These are phyloP conservation scores for Vitis amurensis DNA, from an alignment of 164 flowering plant species.

Conservation along the genomic window DNA sequence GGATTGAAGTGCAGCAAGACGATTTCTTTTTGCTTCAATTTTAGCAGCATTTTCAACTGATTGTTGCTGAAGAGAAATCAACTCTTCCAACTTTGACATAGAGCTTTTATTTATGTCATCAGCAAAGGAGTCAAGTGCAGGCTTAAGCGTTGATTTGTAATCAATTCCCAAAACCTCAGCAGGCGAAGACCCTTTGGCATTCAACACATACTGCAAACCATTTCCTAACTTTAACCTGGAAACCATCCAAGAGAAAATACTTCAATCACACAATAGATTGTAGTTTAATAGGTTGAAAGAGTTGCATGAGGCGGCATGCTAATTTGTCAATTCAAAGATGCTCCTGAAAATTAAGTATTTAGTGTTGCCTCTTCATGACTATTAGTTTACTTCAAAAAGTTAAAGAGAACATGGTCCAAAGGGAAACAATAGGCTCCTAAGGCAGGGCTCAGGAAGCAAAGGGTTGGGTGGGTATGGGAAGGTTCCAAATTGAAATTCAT, in stretches of 20 bases:
- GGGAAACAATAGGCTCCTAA: no score
- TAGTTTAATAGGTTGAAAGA: background rate
- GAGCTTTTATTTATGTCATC: slow-evolving; percentile 26
- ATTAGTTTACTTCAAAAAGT: no score
- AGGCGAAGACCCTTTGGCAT: slow-evolving; percentile 62
- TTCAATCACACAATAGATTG: background rate
- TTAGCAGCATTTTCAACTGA: slow-evolving; percentile 47
- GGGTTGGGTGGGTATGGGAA: no score
- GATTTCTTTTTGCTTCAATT: slow-evolving; percentile 57
- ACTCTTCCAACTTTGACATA: slow-evolving; percentile 25
- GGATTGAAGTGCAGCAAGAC: slow-evolving; percentile 48
- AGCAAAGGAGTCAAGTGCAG: slow-evolving; percentile 47
- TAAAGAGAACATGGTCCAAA: no score
- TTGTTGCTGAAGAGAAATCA: slow-evolving; percentile 56
- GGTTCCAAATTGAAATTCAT: no score
- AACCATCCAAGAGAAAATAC: slow-evolving; percentile 1
- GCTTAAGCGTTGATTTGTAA: slow-evolving; percentile 70
- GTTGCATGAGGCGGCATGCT: background rate
- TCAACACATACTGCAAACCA: slow-evolving; percentile 57
- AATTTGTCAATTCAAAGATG: no score
- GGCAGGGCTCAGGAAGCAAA: no score
- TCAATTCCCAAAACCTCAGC: slow-evolving; percentile 73
- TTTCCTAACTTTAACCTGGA: slow-evolving; percentile 74
- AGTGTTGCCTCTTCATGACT: no score
- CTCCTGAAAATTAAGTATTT: no score